A percentile compares a stretch with the other conserved stretches of the same genome.
Conservation (phyloP, 345 rosid genomes). For the Boechera divaricarpa region DNA sequence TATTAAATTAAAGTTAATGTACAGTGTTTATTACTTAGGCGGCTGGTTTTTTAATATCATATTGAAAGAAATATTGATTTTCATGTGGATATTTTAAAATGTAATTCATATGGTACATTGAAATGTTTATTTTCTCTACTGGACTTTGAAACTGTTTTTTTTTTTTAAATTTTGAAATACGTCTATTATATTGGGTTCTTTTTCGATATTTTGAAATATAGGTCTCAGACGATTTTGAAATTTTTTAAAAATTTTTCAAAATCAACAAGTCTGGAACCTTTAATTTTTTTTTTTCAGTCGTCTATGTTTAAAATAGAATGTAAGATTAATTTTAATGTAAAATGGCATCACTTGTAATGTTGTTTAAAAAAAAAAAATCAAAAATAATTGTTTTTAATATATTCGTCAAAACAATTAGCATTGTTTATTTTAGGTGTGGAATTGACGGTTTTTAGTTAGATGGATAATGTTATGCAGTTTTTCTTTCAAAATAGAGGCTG, state of each 20-base stretch:
- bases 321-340: too few relatives aligned
- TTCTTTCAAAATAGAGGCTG: not conserved
- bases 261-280: too few relatives aligned
- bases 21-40: not conserved
- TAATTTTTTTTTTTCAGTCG: too few relatives aligned
- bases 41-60: not conserved
- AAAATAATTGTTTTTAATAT: not conserved
- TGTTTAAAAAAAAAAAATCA: not conserved
- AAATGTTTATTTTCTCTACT: not conserved
- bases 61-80: not conserved
- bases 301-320: too few relatives aligned
- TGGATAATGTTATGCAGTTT: not conserved
- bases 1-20: not conserved
- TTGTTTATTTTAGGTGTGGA: not conserved
- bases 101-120: not conserved
- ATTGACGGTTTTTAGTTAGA: not conserved
- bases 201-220: too few relatives aligned
- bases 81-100: not conserved
- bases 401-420: not conserved
- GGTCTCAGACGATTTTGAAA: too few relatives aligned
- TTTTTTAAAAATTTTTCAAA: too few relatives aligned
- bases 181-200: too few relatives aligned
- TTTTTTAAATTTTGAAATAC: too few relatives aligned
- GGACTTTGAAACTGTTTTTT: too few relatives aligned
- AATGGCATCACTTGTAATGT: too few relatives aligned